Evolutionary conservation across 2,329 filamentous ascomycete genomes (phyloP).

Genomic region (Aphanocladium album): DNA sequence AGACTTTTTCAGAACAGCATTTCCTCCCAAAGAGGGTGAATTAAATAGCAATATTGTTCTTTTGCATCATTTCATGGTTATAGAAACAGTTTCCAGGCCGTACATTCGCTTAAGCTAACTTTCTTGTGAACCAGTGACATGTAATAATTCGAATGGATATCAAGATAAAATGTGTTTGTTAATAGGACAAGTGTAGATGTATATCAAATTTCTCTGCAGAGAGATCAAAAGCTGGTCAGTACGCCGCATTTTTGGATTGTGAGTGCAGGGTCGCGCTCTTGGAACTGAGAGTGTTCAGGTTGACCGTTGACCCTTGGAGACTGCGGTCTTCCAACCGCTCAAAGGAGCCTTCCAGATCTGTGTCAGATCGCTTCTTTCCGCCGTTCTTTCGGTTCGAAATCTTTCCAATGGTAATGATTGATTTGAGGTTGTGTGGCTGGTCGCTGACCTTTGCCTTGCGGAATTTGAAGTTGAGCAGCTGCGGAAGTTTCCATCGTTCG

Average conservation of each 20-base stretch:
- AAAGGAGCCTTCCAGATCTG: slow-evolving; percentile 2
- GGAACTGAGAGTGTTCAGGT: not conserved
- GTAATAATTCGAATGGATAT: not conserved
- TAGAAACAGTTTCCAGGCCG: not conserved
- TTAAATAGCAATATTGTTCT: not conserved
- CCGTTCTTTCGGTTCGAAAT: not conserved
- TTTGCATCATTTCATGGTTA: not conserved
- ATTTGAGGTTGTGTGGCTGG: not conserved
- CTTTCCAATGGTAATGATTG: not conserved
- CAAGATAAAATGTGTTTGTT: not conserved
- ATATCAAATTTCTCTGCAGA: not conserved
- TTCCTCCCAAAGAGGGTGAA: not conserved
- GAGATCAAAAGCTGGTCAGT: not conserved
- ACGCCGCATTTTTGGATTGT: not conserved
- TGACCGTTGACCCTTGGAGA: not conserved
- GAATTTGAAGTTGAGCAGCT: not conserved
- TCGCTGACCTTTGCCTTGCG: slow-evolving; percentile 3
- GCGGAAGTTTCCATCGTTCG: slow-evolving; percentile 8
- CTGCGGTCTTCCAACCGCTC: slow-evolving; percentile 1
- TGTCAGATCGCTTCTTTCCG: not conserved
- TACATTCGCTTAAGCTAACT: not conserved
- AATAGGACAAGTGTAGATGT: not conserved
- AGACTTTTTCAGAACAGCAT: too few species aligned
- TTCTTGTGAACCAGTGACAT: not conserved
- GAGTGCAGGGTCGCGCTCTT: not conserved